These are phyloP conservation scores for Pythium dissotocum DNA, from an alignment of 352 stramenopile species.

Conservation along the genomic window DNA sequence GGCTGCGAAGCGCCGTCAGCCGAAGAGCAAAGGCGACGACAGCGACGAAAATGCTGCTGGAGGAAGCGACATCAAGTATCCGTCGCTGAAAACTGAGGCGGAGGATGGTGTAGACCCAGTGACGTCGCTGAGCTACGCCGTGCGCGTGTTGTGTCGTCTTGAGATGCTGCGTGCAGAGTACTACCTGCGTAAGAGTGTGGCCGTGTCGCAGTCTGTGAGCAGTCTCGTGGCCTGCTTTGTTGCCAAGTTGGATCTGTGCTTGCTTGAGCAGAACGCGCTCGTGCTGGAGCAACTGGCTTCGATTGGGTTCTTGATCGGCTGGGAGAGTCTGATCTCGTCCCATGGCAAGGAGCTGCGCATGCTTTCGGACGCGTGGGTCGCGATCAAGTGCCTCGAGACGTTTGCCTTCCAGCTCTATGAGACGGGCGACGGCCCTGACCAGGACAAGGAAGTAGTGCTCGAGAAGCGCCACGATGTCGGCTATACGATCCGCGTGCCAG, in stretches of 20 bases:
- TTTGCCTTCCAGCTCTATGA: constrained; percentile 80
- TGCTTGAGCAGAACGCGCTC: constrained; percentile 55
- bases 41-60: constrained; percentile 38
- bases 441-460: constrained; percentile 50
- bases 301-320: constrained; percentile 91
- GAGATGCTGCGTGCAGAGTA: constrained; percentile 82
- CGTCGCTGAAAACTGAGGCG: constrained; percentile 57
- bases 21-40: constrained; percentile 42
- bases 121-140: constrained; percentile 58
- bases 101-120: constrained; percentile 56
- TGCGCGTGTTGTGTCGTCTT: constrained; percentile 60
- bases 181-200: constrained; percentile 81
- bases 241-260: constrained; percentile 69
- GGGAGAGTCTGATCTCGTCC: constrained; percentile 94
- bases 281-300: constrained; percentile 70
- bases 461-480: constrained; percentile 60
- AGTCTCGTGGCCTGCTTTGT: constrained; percentile 82
- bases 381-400: constrained; percentile 86
- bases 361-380: constrained; percentile 91
- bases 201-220: constrained; percentile 82
- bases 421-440: constrained; percentile 5
- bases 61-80: constrained; percentile 55
- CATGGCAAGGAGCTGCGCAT: constrained; percentile 95
- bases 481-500: constrained; percentile 67
- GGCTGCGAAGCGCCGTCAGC: constrained; percentile 45